Base-by-base conservation (phyloP, 192 early-diverging fungal species). In the Ramicandelaber brevisporus region DNA sequence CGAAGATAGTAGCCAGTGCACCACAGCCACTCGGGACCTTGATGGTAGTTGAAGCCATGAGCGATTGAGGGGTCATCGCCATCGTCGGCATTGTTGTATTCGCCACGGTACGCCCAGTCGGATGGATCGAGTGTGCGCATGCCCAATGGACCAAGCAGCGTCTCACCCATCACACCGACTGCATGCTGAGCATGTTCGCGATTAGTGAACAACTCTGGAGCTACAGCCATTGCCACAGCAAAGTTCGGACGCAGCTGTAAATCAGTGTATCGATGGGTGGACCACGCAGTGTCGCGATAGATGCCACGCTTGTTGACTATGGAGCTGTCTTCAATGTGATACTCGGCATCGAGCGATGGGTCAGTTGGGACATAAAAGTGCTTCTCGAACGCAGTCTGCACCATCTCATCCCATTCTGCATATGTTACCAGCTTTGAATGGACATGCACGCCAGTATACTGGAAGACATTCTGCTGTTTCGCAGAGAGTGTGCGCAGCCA, bases 11-110 rank as follows among this genome's bases (percentile, higher is more conserved):
- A 87, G 2, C 81, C 85, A 1, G 70, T 70, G 12, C 61, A 56
- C 84, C 85, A 98, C 8, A 96, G 56, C 93, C 93, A 98, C 70
- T 98, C 93, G 30, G 84, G 84, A 17, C 88, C 93, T 45, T 95
- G 79, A 35, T 98, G 89, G 44, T 98, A 98, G 42, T 98, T 98
- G 51, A 78, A 78, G 11, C 93, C 93, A 36, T 98, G 90, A 2
- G 93, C 89, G 1, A 90, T 63, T 6, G 68, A 52, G 5, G 68
- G 48, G 36, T 98, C 89, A 25, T 47, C 44, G 8, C 70, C 70
- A 36, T 98, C 84, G 44, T 98, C 74, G 25, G 55, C 55, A 44
- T 98, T 98, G 46, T 90, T 71, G 45, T 98, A 98, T 29, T 67
- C 33, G n/a, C 82, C 84, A 17, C 84, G 66, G 43, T 98, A 95